These are phyloP conservation scores for Trypanosoma congolense DNA, from an alignment of 208 protist genomes.

Conservation along the genomic window DNA sequence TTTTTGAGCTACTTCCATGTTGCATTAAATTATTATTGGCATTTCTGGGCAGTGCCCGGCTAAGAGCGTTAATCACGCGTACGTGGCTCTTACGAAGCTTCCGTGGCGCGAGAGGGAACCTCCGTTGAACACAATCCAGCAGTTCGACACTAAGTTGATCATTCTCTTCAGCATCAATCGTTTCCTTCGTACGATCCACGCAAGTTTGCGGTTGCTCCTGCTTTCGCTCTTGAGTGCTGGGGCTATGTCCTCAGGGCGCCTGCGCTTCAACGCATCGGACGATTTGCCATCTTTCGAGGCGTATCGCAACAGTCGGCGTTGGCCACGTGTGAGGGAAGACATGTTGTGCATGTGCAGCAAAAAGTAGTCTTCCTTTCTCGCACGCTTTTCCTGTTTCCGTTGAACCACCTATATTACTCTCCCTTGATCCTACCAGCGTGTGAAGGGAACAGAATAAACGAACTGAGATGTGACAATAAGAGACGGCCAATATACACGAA, in stretches of 20 bases:
- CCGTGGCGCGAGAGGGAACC: conserved; percentile 11
- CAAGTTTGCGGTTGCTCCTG: background rate
- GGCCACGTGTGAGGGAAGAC: conserved; percentile 29
- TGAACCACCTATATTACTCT: no score
- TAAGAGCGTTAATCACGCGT: conserved; percentile 21
- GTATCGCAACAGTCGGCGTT: conserved; percentile 48
- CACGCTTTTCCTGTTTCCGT: background rate
- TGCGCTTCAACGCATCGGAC: conserved; percentile 23
- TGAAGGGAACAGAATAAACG: no score
- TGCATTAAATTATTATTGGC: background rate
- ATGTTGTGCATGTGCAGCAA: background rate
- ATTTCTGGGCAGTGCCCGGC: background rate
- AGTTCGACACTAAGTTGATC: conserved; percentile 14
- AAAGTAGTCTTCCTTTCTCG: background rate
- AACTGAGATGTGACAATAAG: no score
- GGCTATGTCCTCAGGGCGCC: conserved; percentile 47
- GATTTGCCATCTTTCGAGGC: conserved; percentile 23
- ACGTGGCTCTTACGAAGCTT: conserved; percentile 21
- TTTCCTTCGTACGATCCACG: background rate
- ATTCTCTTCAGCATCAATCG: background rate
- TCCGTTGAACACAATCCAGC: conserved; percentile 16
- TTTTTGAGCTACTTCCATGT: background rate
- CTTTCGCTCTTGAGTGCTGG: conserved; percentile 38
- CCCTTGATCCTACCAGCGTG: no score
- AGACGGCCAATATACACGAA: no score